Evolutionary conservation across 2,329 filamentous ascomycete genomes (phyloP).

Genomic region (Rhynchosporium secalis): DNA sequence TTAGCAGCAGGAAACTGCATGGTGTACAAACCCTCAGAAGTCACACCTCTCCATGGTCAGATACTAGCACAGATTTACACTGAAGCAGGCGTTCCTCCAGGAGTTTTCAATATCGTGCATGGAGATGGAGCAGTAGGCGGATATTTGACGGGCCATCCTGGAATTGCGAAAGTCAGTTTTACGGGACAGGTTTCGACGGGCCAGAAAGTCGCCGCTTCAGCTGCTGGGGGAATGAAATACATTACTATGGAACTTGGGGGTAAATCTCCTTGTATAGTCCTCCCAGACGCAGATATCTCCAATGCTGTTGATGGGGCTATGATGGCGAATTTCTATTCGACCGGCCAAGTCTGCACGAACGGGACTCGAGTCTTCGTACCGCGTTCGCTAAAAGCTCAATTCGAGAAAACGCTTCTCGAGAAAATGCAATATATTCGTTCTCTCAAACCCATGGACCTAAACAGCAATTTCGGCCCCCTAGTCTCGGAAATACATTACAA

Average conservation of each 20-base stretch:
- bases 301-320: constrained; percentile 86
- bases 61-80: constrained; percentile 73
- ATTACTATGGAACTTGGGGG: constrained; percentile 91
- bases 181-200: constrained; percentile 85
- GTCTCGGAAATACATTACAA: constrained; percentile 72
- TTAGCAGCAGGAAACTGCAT: constrained; percentile 85
- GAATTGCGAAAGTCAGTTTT: constrained; percentile 83
- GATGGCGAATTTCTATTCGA: constrained; percentile 93
- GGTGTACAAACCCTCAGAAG: constrained; percentile 89
- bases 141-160: constrained; percentile 69
- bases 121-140: constrained; percentile 77
- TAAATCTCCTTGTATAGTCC: constrained; percentile 77
- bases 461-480: constrained; percentile 82
- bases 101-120: constrained; percentile 86
- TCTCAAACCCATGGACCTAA: constrained; percentile 69
- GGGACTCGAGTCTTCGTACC: constrained; percentile 87
- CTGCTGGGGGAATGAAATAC: constrained; percentile 80
- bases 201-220: constrained; percentile 74
- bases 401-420: constrained; percentile 68
- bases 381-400: constrained; percentile 59
- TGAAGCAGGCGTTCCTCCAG: constrained; percentile 76
- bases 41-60: constrained; percentile 79
- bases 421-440: constrained; percentile 71
- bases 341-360: constrained; percentile 90
- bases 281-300: constrained; percentile 76